These are phyloP conservation scores for Euphorbia lathyris DNA, from an alignment of 345 rosid species.

Conservation along the genomic window DNA sequence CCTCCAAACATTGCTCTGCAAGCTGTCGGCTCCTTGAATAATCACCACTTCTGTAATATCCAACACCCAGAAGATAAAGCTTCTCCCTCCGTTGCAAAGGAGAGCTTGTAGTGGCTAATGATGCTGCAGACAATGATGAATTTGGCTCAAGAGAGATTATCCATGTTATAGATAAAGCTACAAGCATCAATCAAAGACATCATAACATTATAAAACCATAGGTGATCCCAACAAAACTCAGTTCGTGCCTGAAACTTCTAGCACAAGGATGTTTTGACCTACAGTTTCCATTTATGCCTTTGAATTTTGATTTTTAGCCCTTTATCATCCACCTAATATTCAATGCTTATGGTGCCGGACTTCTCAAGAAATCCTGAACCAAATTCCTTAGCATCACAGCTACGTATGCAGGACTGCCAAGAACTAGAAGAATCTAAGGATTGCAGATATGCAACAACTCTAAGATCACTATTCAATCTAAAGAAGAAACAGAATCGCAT, in stretches of 20 bases:
- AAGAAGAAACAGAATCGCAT: not conserved
- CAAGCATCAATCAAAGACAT: slow-evolving; percentile 3
- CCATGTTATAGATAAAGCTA: not conserved
- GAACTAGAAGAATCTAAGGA: not conserved
- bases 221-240: not conserved
- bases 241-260: not conserved
- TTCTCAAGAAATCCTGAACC: not conserved
- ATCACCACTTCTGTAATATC: slow-evolving; percentile 65
- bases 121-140: slow-evolving; percentile 40
- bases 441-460: not conserved
- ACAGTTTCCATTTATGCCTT: not conserved
- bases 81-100: slow-evolving; percentile 45
- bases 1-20: slow-evolving; percentile 66
- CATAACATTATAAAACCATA: not conserved
- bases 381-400: not conserved
- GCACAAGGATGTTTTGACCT: not conserved
- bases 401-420: not conserved
- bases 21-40: slow-evolving; percentile 66
- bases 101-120: slow-evolving; percentile 46
- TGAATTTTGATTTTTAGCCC: not conserved
- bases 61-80: slow-evolving; percentile 80
- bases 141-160: not conserved
- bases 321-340: not conserved
- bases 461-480: not conserved
- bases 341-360: not conserved